A percentile compares a stretch with the other conserved stretches of the same genome.
phyloP scores from a whole-genome alignment of 192 early-diverging fungal genomes.

The Obelidium mucronatum region DNA sequence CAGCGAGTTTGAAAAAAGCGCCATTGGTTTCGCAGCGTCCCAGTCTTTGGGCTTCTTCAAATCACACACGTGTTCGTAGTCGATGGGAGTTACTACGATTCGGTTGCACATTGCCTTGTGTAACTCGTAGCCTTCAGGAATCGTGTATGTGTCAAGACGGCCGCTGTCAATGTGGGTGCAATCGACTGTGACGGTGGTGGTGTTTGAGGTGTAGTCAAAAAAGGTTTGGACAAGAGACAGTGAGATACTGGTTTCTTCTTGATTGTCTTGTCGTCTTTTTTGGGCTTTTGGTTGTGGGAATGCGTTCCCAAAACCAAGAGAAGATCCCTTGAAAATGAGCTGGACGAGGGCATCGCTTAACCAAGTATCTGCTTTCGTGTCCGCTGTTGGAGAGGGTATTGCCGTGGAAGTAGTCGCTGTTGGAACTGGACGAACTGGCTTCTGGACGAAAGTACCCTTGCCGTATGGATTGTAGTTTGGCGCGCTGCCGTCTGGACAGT shows the following conservation, averaged over 20 bases:
- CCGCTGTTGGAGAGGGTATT: background rate
- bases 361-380: background rate
- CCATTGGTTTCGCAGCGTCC: background rate
- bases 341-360: background rate
- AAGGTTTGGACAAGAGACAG: background rate
- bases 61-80: background rate
- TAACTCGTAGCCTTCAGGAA: background rate
- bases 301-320: background rate
- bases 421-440: background rate
- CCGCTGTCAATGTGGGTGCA: background rate
- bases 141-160: background rate
- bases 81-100: background rate
- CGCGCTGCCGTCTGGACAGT: background rate
- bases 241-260: background rate
- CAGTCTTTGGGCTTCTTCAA: background rate
- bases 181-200: background rate
- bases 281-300: background rate
- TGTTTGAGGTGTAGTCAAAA: background rate
- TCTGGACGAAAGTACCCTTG: too few relatives aligned
- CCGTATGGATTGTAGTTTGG: constrained; percentile 1
- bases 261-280: background rate
- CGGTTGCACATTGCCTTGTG: constrained; percentile 2
- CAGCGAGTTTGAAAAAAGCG: background rate
- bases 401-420: background rate
- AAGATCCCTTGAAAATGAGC: background rate